Percentiles rank a stretch among this genome's conserved stretches.
Evolutionary conservation across 2,329 filamentous ascomycete species (phyloP).

Genomic region (Paecilomyces dactylethromorphus): DNA sequence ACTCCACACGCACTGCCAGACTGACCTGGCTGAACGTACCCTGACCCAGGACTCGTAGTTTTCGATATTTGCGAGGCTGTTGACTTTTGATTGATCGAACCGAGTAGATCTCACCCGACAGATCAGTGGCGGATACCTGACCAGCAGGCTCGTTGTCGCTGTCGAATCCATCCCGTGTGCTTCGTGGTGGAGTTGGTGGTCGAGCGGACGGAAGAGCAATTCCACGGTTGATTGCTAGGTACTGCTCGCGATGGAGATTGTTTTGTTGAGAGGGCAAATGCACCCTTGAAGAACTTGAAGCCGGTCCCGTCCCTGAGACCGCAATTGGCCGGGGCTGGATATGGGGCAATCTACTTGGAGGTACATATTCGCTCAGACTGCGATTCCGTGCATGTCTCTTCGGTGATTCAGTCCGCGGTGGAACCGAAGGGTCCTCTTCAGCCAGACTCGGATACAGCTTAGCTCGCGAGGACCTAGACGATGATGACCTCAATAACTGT

Average conservation of each 20-base stretch:
- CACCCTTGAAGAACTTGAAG: conserved; percentile 44
- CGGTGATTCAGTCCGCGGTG: conserved; percentile 6
- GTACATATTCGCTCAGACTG: conserved; percentile 82
- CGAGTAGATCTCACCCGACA: conserved; percentile 58
- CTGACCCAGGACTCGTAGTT: conserved; percentile 74
- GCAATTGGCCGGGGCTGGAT: conserved; percentile 65
- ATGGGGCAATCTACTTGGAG: conserved; percentile 59
- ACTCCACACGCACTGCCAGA: conserved; percentile 73
- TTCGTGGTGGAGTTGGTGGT: conserved; percentile 75
- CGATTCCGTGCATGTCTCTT: conserved; percentile 61
- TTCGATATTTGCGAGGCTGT: conserved; percentile 71
- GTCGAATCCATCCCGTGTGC: conserved; percentile 55
- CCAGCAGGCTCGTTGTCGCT: conserved; percentile 36
- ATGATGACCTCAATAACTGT: conserved; percentile 23
- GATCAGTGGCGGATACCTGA: conserved; percentile 11
- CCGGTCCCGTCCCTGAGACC: conserved; percentile 54
- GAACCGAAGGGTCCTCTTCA: neutral
- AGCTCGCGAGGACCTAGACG: conserved; percentile 20
- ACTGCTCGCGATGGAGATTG: conserved; percentile 65
- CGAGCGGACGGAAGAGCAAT: conserved; percentile 54
- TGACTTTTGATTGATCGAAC: conserved; percentile 60
- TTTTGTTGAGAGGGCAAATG: conserved; percentile 33
- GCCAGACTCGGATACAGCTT: conserved; percentile 36
- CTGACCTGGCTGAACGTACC: conserved; percentile 95
- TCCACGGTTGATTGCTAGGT: conserved; percentile 72